Evolutionary conservation across 1,139 yeast species (phyloP).

Genomic region (Candida tetrigidarum): DNA sequence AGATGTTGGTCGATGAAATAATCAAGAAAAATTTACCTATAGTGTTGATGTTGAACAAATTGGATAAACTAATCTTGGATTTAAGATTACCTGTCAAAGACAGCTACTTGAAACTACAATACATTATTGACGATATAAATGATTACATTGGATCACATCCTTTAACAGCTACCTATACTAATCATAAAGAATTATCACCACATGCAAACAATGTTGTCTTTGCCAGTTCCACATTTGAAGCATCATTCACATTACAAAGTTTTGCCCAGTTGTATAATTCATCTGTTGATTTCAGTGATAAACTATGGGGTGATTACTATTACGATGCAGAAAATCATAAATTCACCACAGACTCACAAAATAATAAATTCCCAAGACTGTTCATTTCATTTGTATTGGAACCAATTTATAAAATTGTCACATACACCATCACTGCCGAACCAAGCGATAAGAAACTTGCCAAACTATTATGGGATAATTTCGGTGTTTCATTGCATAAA

Average conservation of each 20-base stretch:
- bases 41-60: conserved; percentile 71
- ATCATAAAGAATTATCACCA: conserved; percentile 57
- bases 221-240: conserved; percentile 65
- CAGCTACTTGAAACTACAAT: conserved; percentile 68
- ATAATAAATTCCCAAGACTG: conserved; percentile 44
- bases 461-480: conserved; percentile 47
- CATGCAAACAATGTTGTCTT: conserved; percentile 68
- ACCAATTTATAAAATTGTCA: conserved; percentile 79
- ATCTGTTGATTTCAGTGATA: conserved; percentile 43
- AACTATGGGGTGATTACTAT: conserved; percentile 81
- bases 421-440: conserved; percentile 62
- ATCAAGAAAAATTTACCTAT: conserved; percentile 54
- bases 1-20: conserved; percentile 52
- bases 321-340: conserved; percentile 47
- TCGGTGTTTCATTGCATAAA: conserved; percentile 47
- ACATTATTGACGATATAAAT: conserved; percentile 68
- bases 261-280: conserved; percentile 60
- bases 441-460: conserved; percentile 41
- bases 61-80: conserved; percentile 83
- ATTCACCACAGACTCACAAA: conserved; percentile 45
- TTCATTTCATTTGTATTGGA: conserved; percentile 73
- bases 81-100: conserved; percentile 75
- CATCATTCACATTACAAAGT: conserved; percentile 67
- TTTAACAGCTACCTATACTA: conserved; percentile 28
- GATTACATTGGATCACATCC: conserved; percentile 42